Percentiles rank a stretch among this genome's conserved stretches.
Conservation (phyloP, 257 asterid genomes). For the Jacaranda mimosifolia region DNA sequence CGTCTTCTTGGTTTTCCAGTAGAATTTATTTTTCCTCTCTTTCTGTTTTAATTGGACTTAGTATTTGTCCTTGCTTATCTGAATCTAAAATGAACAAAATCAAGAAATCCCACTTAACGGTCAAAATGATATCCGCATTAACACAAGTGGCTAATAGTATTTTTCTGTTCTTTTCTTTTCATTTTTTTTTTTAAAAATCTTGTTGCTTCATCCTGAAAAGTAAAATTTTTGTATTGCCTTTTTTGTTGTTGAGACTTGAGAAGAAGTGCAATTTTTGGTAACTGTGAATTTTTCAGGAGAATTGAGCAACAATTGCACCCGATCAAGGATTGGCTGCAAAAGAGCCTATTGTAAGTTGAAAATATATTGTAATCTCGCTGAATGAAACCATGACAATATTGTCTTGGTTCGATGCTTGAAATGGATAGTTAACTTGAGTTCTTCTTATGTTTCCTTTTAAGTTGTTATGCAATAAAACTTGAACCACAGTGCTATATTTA, state of each 20-base stretch:
- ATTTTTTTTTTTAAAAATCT: background rate
- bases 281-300: slow-evolving; percentile 17
- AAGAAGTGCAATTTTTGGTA: background rate
- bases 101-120: background rate
- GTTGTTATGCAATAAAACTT: background rate
- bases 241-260: background rate
- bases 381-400: background rate
- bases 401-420: background rate
- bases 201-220: slow-evolving; percentile 5
- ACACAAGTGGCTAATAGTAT: background rate
- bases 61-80: background rate
- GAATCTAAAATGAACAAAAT: background rate
- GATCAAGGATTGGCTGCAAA: slow-evolving; percentile 14
- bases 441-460: background rate
- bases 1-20: too few species aligned
- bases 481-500: background rate
- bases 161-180: too few species aligned
- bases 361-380: background rate
- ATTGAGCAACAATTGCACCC: background rate
- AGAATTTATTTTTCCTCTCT: background rate
- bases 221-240: slow-evolving; percentile 7
- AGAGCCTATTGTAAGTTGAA: slow-evolving; percentile 29
- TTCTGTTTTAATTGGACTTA: background rate
- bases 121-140: background rate
- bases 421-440: background rate